These are phyloP conservation scores for Alternaria rosae DNA, from an alignment of 2,329 filamentous ascomycete species.

Conservation along the genomic window DNA sequence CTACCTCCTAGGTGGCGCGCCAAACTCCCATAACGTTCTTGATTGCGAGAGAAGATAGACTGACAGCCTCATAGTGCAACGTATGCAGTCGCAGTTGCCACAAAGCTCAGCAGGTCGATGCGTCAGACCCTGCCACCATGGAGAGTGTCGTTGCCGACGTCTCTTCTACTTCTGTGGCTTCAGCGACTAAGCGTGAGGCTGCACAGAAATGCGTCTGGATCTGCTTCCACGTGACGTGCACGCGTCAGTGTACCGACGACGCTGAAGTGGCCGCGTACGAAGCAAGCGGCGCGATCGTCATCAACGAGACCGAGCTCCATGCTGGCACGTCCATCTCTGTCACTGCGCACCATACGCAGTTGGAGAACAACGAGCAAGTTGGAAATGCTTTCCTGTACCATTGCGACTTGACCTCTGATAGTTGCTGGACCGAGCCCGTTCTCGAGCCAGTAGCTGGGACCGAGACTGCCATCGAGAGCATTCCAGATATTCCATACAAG, in stretches of 20 bases:
- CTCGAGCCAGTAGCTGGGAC: neutral
- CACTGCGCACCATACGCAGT: neutral
- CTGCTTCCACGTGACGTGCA: slow-evolving; percentile 1
- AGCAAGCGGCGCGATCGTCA: slow-evolving; percentile 2
- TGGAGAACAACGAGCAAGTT: neutral
- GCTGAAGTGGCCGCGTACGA: neutral
- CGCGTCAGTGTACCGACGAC: neutral
- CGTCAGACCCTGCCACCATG: neutral
- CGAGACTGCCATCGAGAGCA: neutral
- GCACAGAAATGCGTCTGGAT: neutral
- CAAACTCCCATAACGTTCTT: neutral
- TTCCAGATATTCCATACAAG: neutral
- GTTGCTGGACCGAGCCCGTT: neutral
- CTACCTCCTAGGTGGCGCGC: neutral
- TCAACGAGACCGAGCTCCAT: slow-evolving; percentile 1
- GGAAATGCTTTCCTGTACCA: neutral
- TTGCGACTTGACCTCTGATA: neutral
- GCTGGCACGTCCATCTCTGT: neutral
- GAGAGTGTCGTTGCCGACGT: neutral
- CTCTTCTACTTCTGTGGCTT: neutral
- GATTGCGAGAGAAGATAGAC: neutral
- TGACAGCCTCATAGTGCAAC: slow-evolving; percentile 3
- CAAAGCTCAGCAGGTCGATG: neutral
- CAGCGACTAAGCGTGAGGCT: neutral
- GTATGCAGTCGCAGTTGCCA: neutral